A percentile compares a stretch with the other conserved stretches of the same genome.
Conservation (phyloP, 2,329 filamentous ascomycete genomes). For the Onygenales sp. region DNA sequence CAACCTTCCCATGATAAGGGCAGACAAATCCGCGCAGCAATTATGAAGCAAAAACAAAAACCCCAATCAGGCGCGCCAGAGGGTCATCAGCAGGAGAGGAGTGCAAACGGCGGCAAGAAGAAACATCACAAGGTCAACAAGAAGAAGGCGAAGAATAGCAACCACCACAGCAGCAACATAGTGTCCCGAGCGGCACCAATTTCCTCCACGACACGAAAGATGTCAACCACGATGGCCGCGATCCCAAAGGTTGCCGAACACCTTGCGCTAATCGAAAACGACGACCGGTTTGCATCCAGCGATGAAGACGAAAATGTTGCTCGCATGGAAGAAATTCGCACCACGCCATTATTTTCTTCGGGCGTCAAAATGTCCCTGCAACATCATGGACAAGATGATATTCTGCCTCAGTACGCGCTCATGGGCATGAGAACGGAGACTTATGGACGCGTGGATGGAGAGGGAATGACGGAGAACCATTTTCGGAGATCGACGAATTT, state of each 20-base stretch:
- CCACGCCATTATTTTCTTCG: slow-evolving; percentile 11
- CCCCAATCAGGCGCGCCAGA: no score
- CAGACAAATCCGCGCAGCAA: no score
- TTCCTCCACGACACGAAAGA: neutral
- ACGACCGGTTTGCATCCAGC: slow-evolving; percentile 5
- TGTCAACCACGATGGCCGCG: neutral
- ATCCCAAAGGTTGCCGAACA: neutral
- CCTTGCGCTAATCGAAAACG: slow-evolving; percentile 6
- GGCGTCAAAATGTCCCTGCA: neutral
- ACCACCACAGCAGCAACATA: no score
- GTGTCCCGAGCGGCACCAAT: no score
- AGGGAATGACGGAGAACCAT: neutral
- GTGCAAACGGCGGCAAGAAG: no score
- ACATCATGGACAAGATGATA: neutral
- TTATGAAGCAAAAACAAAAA: no score
- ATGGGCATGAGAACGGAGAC: slow-evolving; percentile 13
- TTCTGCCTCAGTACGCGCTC: slow-evolving; percentile 18
- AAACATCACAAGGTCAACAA: no score
- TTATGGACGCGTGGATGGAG: slow-evolving; percentile 9
- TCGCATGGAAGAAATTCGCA: slow-evolving; percentile 10
- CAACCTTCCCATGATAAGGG: no score
- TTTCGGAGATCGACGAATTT: slow-evolving; percentile 9
- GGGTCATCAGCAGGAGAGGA: no score
- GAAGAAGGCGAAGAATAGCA: no score
- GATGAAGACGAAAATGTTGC: neutral